Percentiles rank a stretch among this genome's conserved stretches.
Evolutionary conservation across 164 flowering plant species (phyloP).

Genomic region (Vitis labrusca): DNA sequence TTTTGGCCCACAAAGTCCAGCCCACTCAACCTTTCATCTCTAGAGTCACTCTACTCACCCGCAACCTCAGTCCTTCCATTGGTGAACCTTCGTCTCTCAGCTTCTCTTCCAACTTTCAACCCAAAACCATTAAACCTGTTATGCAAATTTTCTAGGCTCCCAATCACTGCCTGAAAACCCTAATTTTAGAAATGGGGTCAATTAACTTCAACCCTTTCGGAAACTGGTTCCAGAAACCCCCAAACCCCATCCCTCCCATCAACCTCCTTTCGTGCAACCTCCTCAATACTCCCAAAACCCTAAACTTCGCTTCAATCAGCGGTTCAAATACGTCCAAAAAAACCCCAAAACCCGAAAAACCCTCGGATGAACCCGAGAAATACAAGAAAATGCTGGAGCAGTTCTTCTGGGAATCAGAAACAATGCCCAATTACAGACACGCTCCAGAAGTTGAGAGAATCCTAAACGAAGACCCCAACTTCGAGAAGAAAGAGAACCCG

Average conservation of each 20-base stretch:
- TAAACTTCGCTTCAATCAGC: conserved; percentile 57
- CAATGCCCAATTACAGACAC: conserved; percentile 66
- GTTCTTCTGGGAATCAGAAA: conserved; percentile 76
- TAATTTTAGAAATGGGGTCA: conserved; percentile 53
- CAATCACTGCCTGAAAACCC: not conserved
- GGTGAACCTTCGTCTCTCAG: no score
- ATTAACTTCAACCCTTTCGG: conserved; percentile 69
- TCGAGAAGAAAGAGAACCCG: conserved; percentile 62
- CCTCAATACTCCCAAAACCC: conserved; percentile 23
- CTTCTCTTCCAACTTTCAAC: no score
- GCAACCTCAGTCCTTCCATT: no score
- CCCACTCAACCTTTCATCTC: no score
- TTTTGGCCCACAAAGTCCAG: no score
- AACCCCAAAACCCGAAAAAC: conserved; percentile 17
- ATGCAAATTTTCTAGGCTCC: not conserved
- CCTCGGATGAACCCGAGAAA: conserved; percentile 33
- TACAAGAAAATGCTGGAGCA: conserved; percentile 53
- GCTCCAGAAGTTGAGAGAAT: conserved; percentile 76
- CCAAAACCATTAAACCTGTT: no score
- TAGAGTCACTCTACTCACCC: no score
- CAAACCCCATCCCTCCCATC: conserved; percentile 42
- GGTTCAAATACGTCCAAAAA: conserved; percentile 19
- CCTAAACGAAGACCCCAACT: conserved; percentile 52
- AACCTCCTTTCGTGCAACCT: conserved; percentile 31
- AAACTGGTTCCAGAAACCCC: conserved; percentile 80